Percentiles rank a stretch among this genome's conserved stretches.
These are phyloP conservation scores for Plantago lanceolata DNA, from an alignment of 305 asterid genomes.

Conservation along the genomic window DNA sequence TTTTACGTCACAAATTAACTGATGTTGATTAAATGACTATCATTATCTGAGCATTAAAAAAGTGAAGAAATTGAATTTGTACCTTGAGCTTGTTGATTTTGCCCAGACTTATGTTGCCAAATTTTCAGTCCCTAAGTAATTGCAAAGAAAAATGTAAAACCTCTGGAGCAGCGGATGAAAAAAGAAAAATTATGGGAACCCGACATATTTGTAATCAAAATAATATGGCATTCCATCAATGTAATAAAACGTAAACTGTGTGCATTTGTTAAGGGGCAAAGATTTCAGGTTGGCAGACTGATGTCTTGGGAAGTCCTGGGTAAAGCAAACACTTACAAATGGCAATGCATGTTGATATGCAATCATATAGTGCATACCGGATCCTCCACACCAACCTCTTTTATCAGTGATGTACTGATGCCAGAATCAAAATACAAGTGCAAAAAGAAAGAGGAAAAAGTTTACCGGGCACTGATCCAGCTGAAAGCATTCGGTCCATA, in stretches of 20 bases:
- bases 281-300: neutral
- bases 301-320: constrained; percentile 4
- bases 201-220: neutral
- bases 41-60: neutral
- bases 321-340: constrained; percentile 8
- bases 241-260: no score
- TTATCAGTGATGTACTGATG: neutral
- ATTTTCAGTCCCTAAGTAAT: constrained; percentile 29
- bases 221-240: no score
- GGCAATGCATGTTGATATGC: constrained; percentile 8
- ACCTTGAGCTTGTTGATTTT: constrained; percentile 31
- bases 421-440: constrained; percentile 3
- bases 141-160: constrained; percentile 16
- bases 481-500: constrained; percentile 59
- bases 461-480: constrained; percentile 49
- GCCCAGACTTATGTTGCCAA: constrained; percentile 34
- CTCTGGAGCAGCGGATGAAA: neutral
- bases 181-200: neutral
- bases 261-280: no score
- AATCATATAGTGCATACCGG: constrained; percentile 1
- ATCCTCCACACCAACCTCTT: neutral
- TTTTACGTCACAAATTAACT: neutral
- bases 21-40: neutral
- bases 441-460: constrained; percentile 16
- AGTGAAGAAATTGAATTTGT: constrained; percentile 3